Evolutionary conservation across 306 rosid species (phyloP), one percentile per base, ranked within the genome.

Genomic region (Arachis stenosperma): DNA sequence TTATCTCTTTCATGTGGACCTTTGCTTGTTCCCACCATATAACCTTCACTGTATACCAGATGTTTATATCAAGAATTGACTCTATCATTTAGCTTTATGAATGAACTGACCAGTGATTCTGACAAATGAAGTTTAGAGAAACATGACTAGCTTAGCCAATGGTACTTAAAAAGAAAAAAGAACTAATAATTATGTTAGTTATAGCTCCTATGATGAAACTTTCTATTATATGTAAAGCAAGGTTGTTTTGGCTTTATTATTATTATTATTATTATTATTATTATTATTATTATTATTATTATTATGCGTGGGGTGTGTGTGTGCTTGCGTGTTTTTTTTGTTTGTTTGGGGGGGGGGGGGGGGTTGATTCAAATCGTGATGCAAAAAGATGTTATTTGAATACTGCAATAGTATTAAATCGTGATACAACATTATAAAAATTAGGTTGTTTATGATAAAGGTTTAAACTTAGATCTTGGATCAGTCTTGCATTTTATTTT

Each of bases 91-190:
- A 33, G 37, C 37, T 33, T 33, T 33, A 33, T 36, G 30, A 58
- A 54, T 15, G 57, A 66, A 44, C 30, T 22, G 40, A 37, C 69
- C 41, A 39, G 13, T 47, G 42, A 4, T 43, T 52, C 8, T 42
- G 48, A 56, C 57, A 59, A 57, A 57, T 27, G 51, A 65, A 65
- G 17, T 61, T 47, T 61, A 30, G 8, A 30, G 52, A 43, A 65
- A 75, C 40, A 8, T 39, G n/a, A 62, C 13, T 62, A 29, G 27
- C 30, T 64, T 30, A 29, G 59, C 47, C 4, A 33, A 33, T 33
- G 37, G 37, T 33, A 33, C 37, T 1, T 33, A 33, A 33, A 33
- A 33, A 33, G 37, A 33, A 33, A 33, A 33, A 33, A 33, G 4
- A 4, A 33, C 4, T 33, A 33, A 33, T 4, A 33, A 33, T 33